phyloP scores from a whole-genome alignment of 2,329 filamentous ascomycete species.

The Colletotrichum salicis region DNA sequence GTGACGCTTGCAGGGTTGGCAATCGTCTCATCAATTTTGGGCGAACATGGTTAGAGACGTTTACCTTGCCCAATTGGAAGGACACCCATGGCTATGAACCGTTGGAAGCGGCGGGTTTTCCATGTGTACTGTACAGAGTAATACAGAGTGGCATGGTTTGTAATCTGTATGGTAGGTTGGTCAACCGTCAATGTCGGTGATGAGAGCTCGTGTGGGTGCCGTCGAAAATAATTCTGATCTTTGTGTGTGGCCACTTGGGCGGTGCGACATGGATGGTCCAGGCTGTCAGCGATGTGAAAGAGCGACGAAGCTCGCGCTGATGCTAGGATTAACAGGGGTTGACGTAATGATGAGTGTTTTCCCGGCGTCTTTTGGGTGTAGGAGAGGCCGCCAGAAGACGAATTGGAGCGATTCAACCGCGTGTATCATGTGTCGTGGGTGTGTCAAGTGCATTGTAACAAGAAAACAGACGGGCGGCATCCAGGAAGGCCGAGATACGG shows the following conservation, averaged over 20 bases:
- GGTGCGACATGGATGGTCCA: slow-evolving; percentile 19
- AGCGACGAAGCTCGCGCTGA: neutral
- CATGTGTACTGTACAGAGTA: neutral
- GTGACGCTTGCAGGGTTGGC: slow-evolving; percentile 32
- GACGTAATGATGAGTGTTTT: slow-evolving; percentile 15
- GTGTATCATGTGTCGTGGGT: slow-evolving; percentile 19
- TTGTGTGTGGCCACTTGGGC: neutral
- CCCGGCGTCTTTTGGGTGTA: neutral
- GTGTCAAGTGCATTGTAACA: slow-evolving; percentile 15
- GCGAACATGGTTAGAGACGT: slow-evolving; percentile 1
- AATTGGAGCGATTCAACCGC: slow-evolving; percentile 21
- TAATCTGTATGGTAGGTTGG: neutral
- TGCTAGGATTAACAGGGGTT: slow-evolving; percentile 2
- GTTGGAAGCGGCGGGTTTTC: slow-evolving; percentile 2
- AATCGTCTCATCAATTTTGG: slow-evolving; percentile 28
- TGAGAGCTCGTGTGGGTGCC: neutral
- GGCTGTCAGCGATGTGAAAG: neutral
- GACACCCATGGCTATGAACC: slow-evolving; percentile 10
- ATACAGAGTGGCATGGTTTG: neutral
- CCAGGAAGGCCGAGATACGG: slow-evolving; percentile 13
- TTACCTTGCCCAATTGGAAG: slow-evolving; percentile 19
- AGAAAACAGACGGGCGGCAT: neutral
- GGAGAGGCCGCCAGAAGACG: slow-evolving; percentile 15
- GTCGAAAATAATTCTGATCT: neutral
- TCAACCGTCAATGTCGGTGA: neutral